A percentile compares a stretch with the other conserved stretches of the same genome.
phyloP scores from a whole-genome alignment of 129 eudicot genomes.

The Saussurea involucrata region DNA sequence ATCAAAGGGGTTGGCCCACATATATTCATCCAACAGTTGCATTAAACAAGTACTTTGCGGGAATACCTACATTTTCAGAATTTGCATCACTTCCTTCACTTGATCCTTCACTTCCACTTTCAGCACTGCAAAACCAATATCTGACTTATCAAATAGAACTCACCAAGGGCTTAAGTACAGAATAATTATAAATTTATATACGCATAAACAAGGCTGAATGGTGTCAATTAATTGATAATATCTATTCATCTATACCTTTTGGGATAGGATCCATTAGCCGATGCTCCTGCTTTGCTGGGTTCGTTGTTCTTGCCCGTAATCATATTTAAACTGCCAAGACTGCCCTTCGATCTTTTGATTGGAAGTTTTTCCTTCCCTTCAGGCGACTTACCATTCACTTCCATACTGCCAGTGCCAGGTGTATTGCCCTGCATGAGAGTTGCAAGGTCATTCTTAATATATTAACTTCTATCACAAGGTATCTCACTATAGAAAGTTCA shows the following conservation, averaged over 20 bases:
- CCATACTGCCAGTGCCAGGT: conserved; percentile 54
- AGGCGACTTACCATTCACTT: conserved; percentile 62
- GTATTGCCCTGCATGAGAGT: conserved; percentile 50
- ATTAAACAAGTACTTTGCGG: conserved; percentile 3
- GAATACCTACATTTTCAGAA: conserved; percentile 77
- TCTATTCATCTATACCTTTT: conserved; percentile 59
- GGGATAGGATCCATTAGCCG: conserved; percentile 73
- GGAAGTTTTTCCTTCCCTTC: conserved; percentile 93
- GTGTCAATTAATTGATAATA: neutral
- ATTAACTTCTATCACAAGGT: neutral
- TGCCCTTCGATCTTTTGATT: conserved; percentile 85
- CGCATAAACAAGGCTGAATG: neutral
- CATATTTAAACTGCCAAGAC: conserved; percentile 92
- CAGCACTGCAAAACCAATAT: conserved; percentile 57
- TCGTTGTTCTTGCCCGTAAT: conserved; percentile 72
- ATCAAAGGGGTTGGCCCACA: neutral
- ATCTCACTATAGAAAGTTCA: neutral
- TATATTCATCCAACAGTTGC: neutral
- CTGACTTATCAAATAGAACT: neutral
- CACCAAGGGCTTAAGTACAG: neutral
- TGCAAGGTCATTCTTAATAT: conserved; percentile 7
- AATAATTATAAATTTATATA: neutral
- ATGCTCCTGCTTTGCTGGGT: conserved; percentile 60
- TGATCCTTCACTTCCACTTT: conserved; percentile 87
- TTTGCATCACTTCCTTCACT: conserved; percentile 91